Percentiles rank a stretch among this genome's conserved stretches.
These are phyloP conservation scores for Lithohypha guttulata DNA, from an alignment of 2,329 filamentous ascomycete species.

Conservation along the genomic window DNA sequence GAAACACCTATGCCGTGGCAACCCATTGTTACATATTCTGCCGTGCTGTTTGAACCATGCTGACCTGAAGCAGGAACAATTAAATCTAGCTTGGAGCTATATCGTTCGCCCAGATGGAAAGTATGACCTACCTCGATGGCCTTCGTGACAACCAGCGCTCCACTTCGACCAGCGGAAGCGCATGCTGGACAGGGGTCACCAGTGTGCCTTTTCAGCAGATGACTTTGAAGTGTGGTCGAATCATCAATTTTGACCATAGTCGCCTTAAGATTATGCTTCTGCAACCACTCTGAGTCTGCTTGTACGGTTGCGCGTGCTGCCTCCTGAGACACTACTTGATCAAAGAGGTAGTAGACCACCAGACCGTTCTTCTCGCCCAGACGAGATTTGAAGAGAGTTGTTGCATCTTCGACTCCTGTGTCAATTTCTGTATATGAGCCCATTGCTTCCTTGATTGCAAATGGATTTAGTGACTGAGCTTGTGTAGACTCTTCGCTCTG, in stretches of 20 bases:
- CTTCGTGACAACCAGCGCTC: slow-evolving; percentile 53
- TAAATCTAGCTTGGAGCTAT: slow-evolving; percentile 64
- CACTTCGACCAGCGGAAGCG: slow-evolving; percentile 29
- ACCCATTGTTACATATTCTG: slow-evolving; percentile 59
- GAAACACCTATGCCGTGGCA: slow-evolving; percentile 94
- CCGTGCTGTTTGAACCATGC: slow-evolving; percentile 18
- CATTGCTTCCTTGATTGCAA: slow-evolving; percentile 53
- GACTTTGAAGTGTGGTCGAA: slow-evolving; percentile 5
- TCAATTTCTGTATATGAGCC: slow-evolving; percentile 53
- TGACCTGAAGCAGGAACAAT: slow-evolving; percentile 33
- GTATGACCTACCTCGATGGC: slow-evolving; percentile 91
- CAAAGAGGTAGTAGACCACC: slow-evolving; percentile 18
- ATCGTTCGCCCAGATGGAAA: slow-evolving; percentile 83
- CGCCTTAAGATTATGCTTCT: slow-evolving; percentile 7
- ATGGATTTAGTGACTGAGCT: slow-evolving; percentile 37
- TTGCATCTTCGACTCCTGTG: slow-evolving; percentile 52
- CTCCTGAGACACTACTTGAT: slow-evolving; percentile 12
- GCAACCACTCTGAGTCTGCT: slow-evolving; percentile 2
- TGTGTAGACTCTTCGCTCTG: background rate
- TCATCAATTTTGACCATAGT: slow-evolving; percentile 9
- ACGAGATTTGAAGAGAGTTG: slow-evolving; percentile 9
- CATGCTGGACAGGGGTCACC: slow-evolving; percentile 69
- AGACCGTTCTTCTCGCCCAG: slow-evolving; percentile 27
- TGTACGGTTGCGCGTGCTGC: background rate
- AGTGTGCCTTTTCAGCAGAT: slow-evolving; percentile 53